phyloP scores from a whole-genome alignment of 768 basidiomycete genomes.

The Mrakia frigida region DNA sequence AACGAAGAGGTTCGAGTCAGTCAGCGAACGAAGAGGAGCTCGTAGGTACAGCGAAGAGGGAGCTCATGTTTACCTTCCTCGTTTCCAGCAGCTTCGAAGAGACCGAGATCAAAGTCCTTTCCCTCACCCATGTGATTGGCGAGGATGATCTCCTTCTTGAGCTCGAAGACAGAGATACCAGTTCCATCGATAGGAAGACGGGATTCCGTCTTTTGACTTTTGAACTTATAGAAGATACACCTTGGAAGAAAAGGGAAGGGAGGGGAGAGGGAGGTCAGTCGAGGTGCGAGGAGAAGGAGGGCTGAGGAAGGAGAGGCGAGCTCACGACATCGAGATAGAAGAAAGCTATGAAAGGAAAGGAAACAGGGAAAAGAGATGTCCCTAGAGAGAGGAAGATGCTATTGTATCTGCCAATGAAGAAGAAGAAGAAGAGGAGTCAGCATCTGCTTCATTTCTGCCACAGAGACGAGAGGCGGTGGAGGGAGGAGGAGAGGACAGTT shows the following conservation, averaged over 20 bases:
- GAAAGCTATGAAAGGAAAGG: background rate
- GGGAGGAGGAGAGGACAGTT: background rate
- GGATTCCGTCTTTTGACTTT: slow-evolving; percentile 88
- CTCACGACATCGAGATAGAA: background rate
- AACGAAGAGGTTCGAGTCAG: background rate
- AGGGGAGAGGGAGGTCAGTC: background rate
- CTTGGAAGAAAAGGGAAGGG: slow-evolving; percentile 46
- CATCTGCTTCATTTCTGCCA: background rate
- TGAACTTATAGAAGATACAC: slow-evolving; percentile 97
- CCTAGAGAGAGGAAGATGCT: background rate
- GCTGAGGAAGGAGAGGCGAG: background rate
- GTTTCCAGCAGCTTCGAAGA: slow-evolving; percentile 72
- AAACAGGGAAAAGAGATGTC: background rate
- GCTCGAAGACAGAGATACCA: slow-evolving; percentile 96
- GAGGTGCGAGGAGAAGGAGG: background rate
- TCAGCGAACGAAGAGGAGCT: background rate
- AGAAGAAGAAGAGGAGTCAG: background rate
- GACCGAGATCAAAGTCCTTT: slow-evolving; percentile 88
- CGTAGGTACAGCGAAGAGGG: too few species aligned
- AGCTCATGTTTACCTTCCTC: slow-evolving; percentile 94
- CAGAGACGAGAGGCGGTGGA: background rate
- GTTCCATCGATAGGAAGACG: slow-evolving; percentile 97
- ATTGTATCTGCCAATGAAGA: background rate
- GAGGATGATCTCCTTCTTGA: slow-evolving; percentile 97
- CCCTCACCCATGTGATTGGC: slow-evolving; percentile 81